A percentile compares a stretch with the other conserved stretches of the same genome.
Evolutionary conservation across 2,329 filamentous ascomycete species (phyloP).

Genomic region (Trichoderma brevicompactum): DNA sequence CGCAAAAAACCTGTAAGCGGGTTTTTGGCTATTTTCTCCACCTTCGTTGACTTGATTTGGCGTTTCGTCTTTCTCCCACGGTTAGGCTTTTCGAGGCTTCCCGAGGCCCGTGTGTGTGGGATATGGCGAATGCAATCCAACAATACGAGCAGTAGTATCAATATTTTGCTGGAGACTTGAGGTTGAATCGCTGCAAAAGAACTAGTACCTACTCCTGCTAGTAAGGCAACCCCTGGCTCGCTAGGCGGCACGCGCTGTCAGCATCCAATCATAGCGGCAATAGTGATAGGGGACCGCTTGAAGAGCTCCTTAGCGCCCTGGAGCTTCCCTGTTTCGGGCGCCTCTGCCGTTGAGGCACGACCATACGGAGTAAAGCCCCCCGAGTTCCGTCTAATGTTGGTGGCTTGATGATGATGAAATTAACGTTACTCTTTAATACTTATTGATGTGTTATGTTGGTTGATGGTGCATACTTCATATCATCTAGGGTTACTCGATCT

Average conservation of each 20-base stretch:
- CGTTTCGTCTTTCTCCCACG: too few relatives aligned
- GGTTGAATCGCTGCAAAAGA: too few relatives aligned
- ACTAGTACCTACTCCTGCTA: too few relatives aligned
- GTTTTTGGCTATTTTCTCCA: not conserved
- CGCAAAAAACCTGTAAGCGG: not conserved
- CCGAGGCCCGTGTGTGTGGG: not conserved
- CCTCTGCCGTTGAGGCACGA: not conserved
- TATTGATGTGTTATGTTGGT: too few relatives aligned
- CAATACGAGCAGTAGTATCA: not conserved
- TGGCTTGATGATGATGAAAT: too few relatives aligned
- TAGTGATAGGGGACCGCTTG: not conserved
- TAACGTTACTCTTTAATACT: too few relatives aligned
- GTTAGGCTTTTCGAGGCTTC: not conserved
- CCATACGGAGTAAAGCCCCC: not conserved
- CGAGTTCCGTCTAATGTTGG: not conserved
- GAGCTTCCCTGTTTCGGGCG: constrained; percentile 11
- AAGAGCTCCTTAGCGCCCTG: constrained; percentile 5
- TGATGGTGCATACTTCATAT: too few relatives aligned
- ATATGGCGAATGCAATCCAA: too few relatives aligned
- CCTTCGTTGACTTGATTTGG: not conserved
- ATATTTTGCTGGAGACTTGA: not conserved
- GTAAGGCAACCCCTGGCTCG: not conserved
- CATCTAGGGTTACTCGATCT: too few relatives aligned
- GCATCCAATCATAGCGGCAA: not conserved
- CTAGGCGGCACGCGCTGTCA: not conserved